Conservation (phyloP, 2,329 filamentous ascomycete genomes). For the Cladorrhinum sp. region DNA sequence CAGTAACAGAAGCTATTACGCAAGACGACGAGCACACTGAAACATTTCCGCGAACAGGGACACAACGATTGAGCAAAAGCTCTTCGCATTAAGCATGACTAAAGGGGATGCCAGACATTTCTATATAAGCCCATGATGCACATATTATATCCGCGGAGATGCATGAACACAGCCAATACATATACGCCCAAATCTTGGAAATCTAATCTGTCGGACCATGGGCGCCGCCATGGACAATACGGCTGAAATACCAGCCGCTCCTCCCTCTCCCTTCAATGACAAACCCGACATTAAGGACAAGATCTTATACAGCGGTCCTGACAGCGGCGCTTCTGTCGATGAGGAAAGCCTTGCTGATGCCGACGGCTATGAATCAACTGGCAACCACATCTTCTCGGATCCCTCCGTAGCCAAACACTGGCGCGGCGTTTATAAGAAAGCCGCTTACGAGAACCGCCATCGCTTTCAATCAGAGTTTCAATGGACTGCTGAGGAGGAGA, state of each 20-base stretch:
- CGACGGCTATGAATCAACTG: slow-evolving; percentile 3
- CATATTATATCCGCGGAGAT: slow-evolving; percentile 8
- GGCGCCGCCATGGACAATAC: background rate
- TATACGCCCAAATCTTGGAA: background rate
- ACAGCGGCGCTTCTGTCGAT: background rate
- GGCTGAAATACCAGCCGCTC: background rate
- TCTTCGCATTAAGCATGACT: background rate
- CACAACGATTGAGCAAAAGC: background rate
- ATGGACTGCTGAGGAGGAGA: slow-evolving; percentile 54
- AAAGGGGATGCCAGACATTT: background rate
- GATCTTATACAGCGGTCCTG: background rate
- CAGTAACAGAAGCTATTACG: background rate
- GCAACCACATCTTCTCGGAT: slow-evolving; percentile 42
- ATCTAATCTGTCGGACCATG: background rate
- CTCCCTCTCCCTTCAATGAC: background rate
- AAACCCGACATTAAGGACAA: background rate
- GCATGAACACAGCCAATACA: background rate
- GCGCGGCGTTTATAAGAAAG: slow-evolving; percentile 51
- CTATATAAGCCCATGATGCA: slow-evolving; percentile 2
- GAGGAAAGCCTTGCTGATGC: background rate
- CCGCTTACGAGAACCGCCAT: slow-evolving; percentile 58
- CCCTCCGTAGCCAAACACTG: slow-evolving; percentile 52
- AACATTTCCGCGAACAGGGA: background rate
- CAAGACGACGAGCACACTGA: background rate
- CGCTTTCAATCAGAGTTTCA: slow-evolving; percentile 56